phyloP scores from a whole-genome alignment of 2,329 filamentous ascomycete genomes.

The Monilinia fructigena region DNA sequence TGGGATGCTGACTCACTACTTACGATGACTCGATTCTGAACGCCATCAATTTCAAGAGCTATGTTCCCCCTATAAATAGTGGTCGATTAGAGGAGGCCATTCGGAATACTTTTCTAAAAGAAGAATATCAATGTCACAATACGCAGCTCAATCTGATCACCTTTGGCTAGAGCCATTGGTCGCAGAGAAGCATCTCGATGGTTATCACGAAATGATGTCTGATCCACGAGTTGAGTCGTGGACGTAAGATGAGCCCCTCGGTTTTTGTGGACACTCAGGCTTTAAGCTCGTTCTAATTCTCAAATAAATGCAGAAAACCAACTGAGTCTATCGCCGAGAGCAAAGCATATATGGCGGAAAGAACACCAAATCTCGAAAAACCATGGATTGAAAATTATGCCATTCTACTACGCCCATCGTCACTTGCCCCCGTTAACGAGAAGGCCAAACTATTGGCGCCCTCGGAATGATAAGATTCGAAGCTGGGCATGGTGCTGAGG shows the following conservation, averaged over 20 bases:
- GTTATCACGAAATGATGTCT: slow-evolving; percentile 26
- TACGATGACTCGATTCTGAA: slow-evolving; percentile 4
- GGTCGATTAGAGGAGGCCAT: background rate
- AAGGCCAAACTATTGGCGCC: slow-evolving; percentile 26
- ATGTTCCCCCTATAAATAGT: background rate
- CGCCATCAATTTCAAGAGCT: background rate
- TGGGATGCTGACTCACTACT: background rate
- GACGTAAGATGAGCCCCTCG: slow-evolving; percentile 23
- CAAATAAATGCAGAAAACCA: background rate
- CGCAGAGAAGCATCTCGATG: slow-evolving; percentile 30
- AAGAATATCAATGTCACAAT: slow-evolving; percentile 21
- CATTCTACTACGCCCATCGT: slow-evolving; percentile 28
- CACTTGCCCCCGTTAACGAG: background rate
- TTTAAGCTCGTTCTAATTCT: background rate
- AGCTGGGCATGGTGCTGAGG: slow-evolving; percentile 26
- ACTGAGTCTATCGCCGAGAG: slow-evolving; percentile 16
- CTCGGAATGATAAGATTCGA: slow-evolving; percentile 26
- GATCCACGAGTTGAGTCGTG: slow-evolving; percentile 24
- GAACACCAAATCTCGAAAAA: slow-evolving; percentile 21
- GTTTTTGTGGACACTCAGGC: background rate
- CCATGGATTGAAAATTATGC: slow-evolving; percentile 32
- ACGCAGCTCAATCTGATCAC: slow-evolving; percentile 30
- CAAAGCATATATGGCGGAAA: slow-evolving; percentile 21
- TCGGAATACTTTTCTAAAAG: background rate
- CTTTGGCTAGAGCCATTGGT: slow-evolving; percentile 29